phyloP scores from a whole-genome alignment of 1,139 yeast genomes.

The Komagataea norvegica region DNA sequence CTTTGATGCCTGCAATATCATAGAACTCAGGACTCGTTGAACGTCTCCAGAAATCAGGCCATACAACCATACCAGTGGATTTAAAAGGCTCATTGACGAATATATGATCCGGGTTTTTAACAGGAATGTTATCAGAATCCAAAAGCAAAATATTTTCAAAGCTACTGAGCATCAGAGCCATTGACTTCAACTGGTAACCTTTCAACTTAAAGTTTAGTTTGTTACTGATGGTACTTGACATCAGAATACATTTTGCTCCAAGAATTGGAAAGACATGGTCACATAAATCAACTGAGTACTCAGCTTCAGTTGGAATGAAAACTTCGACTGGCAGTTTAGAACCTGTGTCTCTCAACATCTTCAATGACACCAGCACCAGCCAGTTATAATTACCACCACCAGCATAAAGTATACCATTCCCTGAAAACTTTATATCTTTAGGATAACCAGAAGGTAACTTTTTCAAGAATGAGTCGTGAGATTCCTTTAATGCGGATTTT shows the following conservation, averaged over 20 bases:
- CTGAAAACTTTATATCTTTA: conserved; percentile 29
- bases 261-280: conserved; percentile 56
- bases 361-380: conserved; percentile 60
- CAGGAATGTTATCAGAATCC: conserved; percentile 73
- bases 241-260: conserved; percentile 63
- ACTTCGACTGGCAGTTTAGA: conserved; percentile 72
- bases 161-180: conserved; percentile 67
- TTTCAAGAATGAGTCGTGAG: conserved; percentile 20
- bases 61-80: conserved; percentile 38
- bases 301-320: conserved; percentile 59
- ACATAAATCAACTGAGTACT: conserved; percentile 67
- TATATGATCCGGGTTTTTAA: conserved; percentile 50
- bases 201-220: conserved; percentile 36
- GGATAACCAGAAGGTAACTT: conserved; percentile 21
- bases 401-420: conserved; percentile 74
- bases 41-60: conserved; percentile 75
- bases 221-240: conserved; percentile 51
- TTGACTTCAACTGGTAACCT: conserved; percentile 75
- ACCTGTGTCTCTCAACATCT: conserved; percentile 59
- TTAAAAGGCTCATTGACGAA: conserved; percentile 37
- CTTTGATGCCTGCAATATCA: conserved; percentile 45
- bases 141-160: conserved; percentile 68
- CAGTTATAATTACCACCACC: conserved; percentile 80
- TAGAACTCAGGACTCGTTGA: conserved; percentile 57
- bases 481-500: conserved; percentile 12